Evolutionary conservation across 495 filamentous ascomycete genomes (phyloP).

Genomic region (Daldinia caldariorum): DNA sequence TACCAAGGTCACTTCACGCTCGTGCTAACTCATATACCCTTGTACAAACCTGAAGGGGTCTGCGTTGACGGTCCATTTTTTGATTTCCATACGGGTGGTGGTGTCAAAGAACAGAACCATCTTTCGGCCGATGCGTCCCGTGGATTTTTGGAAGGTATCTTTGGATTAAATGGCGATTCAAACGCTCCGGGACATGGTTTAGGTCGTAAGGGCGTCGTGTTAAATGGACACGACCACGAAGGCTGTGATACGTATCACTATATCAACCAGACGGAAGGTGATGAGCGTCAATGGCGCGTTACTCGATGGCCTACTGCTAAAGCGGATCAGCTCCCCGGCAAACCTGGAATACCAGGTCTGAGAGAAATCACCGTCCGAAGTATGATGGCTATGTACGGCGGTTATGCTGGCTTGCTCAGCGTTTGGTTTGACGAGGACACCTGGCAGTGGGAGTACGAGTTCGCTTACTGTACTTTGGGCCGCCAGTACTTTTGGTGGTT

Average conservation of each 20-base stretch:
- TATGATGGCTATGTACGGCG: slow-evolving; percentile 96
- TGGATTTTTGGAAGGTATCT: slow-evolving; percentile 79
- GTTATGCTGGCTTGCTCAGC: slow-evolving; percentile 86
- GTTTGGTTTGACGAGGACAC: slow-evolving; percentile 82
- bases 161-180: slow-evolving; percentile 73
- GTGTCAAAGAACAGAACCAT: slow-evolving; percentile 92
- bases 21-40: slow-evolving; percentile 89
- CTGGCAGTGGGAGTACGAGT: slow-evolving; percentile 84
- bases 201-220: slow-evolving; percentile 72
- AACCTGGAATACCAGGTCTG: slow-evolving; percentile 63
- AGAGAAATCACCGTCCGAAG: slow-evolving; percentile 93
- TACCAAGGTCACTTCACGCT: slow-evolving; percentile 76
- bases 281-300: slow-evolving; percentile 59
- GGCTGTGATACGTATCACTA: slow-evolving; percentile 91
- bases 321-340: slow-evolving; percentile 45
- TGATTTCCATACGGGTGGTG: slow-evolving; percentile 73
- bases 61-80: slow-evolving; percentile 88
- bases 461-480: slow-evolving; percentile 77
- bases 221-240: slow-evolving; percentile 94
- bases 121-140: slow-evolving; percentile 72
- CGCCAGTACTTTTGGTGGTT: slow-evolving; percentile 95
- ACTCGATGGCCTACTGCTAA: slow-evolving; percentile 53
- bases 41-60: slow-evolving; percentile 83
- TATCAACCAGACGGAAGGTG: slow-evolving; percentile 61
- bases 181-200: slow-evolving; percentile 63